These are phyloP conservation scores for Oidiodendron maius DNA, from an alignment of 495 filamentous ascomycete species.

Conservation along the genomic window DNA sequence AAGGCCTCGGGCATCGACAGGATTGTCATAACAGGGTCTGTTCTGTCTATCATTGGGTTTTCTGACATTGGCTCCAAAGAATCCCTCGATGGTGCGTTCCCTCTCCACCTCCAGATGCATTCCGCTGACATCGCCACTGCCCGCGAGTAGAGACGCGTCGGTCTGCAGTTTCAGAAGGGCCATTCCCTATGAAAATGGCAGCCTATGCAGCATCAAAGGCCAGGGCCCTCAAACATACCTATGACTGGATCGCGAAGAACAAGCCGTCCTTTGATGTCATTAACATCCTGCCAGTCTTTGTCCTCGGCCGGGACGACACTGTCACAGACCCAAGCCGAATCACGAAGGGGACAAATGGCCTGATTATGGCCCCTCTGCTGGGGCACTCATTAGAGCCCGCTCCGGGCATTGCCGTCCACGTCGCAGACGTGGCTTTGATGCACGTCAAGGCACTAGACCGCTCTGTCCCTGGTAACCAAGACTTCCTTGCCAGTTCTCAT, in stretches of 20 bases:
- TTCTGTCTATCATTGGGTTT: conserved; percentile 17
- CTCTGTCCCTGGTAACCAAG: background rate
- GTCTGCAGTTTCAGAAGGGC: background rate
- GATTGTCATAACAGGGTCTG: conserved; percentile 34
- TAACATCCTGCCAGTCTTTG: conserved; percentile 8
- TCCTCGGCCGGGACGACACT: conserved; percentile 13
- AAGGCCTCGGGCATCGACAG: conserved; percentile 26
- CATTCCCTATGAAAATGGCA: background rate
- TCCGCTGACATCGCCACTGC: background rate
- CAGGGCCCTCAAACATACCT: background rate
- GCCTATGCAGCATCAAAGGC: background rate
- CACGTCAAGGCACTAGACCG: conserved; percentile 10
- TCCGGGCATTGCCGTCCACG: conserved; percentile 1
- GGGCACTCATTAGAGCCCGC: conserved; percentile 1
- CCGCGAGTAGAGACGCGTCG: background rate
- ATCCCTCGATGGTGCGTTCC: background rate
- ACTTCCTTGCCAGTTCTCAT: background rate
- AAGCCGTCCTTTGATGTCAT: conserved; percentile 6
- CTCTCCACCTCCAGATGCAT: background rate
- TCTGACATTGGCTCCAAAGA: background rate
- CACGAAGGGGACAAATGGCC: conserved; percentile 8
- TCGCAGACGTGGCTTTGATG: conserved; percentile 12
- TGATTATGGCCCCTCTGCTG: conserved; percentile 10
- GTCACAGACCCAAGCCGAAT: background rate
- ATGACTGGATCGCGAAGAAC: background rate